Evolutionary conservation across 2,329 filamentous ascomycete genomes (phyloP), one percentile per base, ranked within the genome.

Genomic region (Diaporthe amygdali): DNA sequence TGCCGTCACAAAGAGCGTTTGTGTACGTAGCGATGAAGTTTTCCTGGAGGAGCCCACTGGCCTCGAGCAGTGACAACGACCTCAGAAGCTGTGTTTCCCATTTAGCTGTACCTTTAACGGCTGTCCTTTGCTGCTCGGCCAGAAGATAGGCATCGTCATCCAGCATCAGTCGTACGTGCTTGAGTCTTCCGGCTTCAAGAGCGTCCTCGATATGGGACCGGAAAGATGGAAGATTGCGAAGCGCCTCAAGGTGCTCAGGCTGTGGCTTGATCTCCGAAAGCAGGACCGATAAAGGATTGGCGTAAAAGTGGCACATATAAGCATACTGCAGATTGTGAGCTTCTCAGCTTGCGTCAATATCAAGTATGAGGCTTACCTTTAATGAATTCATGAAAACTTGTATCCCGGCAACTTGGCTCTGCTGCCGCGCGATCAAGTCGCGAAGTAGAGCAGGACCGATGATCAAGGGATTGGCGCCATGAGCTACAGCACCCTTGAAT

Each of bases 271-370:
- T 71, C 8, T 79, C 74, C 54, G 76, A 82, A 12, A 91, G 80
- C 41, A 96, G 85, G 5, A 94, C 79, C 72, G 91, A 94, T 4
- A 95, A 83, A 0, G 92, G 89, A 75, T 95, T 96, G 47, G 92
- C 92, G 76, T 94, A 96, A 77, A 94, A 96, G 78, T 95, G 93
- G 70, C 92, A 94, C 93, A 97, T 95, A 78, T 95, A 94, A 1
- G 92, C 90, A 81, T 96, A 96, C 88, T 94, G 15, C 49, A 30
- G 52, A 8, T 68, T 66, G 72, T 83, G 72, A 78, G 76, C 64
- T 52, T 69, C 71, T 73, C 55, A 30, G 17, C 14, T 56, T 20
- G 39, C n/a, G 17, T 51, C 12, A 51, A 55, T 32, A 41, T 9
- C 6, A 15, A 22, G 39, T 15, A 7, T 14, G 32, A 30, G 25